phyloP scores from a whole-genome alignment of 1,284 basidiomycete species.

The Phellopilus nigrolimitatus region DNA sequence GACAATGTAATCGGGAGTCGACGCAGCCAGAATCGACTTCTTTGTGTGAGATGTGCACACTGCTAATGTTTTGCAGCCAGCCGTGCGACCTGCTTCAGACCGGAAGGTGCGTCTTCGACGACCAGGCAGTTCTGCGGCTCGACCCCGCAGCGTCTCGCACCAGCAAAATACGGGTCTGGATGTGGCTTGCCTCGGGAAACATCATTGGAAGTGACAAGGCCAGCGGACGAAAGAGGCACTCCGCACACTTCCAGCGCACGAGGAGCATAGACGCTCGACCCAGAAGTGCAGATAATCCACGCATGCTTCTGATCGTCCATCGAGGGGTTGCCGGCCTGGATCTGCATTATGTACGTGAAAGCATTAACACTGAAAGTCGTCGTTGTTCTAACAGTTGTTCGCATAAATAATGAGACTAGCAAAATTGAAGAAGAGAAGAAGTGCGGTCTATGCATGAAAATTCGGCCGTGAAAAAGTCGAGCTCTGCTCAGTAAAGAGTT shows the following conservation, averaged over 20 bases:
- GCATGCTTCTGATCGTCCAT: constrained; percentile 9
- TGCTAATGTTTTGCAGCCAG: constrained; percentile 70
- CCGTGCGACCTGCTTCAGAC: constrained; percentile 68
- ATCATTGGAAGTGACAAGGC: constrained; percentile 70
- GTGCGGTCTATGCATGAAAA: too few species aligned
- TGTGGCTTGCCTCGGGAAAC: constrained; percentile 74
- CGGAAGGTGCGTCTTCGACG: constrained; percentile 81
- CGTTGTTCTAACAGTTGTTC: too few species aligned
- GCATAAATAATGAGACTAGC: too few species aligned
- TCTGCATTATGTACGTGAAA: too few species aligned
- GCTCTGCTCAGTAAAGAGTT: too few species aligned
- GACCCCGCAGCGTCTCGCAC: constrained; percentile 47
- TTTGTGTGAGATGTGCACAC: constrained; percentile 76
- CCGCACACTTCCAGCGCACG: constrained; percentile 56
- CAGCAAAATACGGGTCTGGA: constrained; percentile 74
- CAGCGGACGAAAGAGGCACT: constrained; percentile 49
- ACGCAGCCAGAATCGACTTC: constrained; percentile 40
- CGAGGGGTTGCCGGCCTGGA: constrained; percentile 11
- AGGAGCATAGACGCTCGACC: constrained; percentile 63
- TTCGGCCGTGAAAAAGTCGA: too few species aligned
- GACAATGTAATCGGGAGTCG: constrained; percentile 50
- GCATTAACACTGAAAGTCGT: too few species aligned
- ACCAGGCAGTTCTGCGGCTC: constrained; percentile 62
- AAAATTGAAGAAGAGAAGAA: too few species aligned
- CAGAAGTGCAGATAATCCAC: constrained; percentile 82